phyloP scores from a whole-genome alignment of 768 basidiomycete species.

The Mycena amicta region DNA sequence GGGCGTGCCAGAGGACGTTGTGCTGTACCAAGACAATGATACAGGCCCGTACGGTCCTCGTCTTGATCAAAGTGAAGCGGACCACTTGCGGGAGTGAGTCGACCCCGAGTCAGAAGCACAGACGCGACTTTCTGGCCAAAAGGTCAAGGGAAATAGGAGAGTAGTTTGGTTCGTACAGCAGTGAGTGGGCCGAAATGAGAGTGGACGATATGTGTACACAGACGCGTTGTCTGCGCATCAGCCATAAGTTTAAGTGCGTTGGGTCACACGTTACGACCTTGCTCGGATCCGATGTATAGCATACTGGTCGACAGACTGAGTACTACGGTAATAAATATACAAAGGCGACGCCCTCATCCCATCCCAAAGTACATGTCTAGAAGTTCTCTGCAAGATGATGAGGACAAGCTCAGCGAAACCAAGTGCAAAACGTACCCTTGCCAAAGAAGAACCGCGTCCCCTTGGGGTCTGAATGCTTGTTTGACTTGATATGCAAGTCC shows the following conservation, averaged over 20 bases:
- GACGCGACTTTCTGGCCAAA: conserved; percentile 66
- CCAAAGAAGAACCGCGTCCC: conserved; percentile 68
- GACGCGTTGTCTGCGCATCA: conserved; percentile 48
- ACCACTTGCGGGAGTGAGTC: conserved; percentile 70
- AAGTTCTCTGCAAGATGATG: conserved; percentile 17
- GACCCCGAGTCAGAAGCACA: conserved; percentile 77
- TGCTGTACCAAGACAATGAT: conserved; percentile 87
- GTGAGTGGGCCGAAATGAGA: conserved; percentile 56
- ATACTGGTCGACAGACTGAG: conserved; percentile 4
- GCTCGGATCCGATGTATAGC: conserved; percentile 5
- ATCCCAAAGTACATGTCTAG: conserved; percentile 5
- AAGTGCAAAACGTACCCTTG: conserved; percentile 44
- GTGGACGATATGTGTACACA: conserved; percentile 54
- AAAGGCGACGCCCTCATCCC: conserved; percentile 9
- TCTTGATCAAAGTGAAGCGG: conserved; percentile 68
- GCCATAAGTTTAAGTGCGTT: conserved; percentile 40
- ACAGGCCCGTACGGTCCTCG: conserved; percentile 67
- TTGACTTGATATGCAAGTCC: conserved; percentile 60
- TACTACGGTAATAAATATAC: conserved; percentile 19
- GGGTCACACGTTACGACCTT: not conserved
- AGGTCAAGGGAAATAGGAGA: not conserved
- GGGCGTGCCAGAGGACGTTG: conserved; percentile 86
- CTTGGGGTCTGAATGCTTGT: conserved; percentile 57
- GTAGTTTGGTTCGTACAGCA: conserved; percentile 31
- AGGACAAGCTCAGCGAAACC: not conserved